Base-by-base conservation (phyloP, 768 basidiomycete species). In the Leccinum disarticulatum region DNA sequence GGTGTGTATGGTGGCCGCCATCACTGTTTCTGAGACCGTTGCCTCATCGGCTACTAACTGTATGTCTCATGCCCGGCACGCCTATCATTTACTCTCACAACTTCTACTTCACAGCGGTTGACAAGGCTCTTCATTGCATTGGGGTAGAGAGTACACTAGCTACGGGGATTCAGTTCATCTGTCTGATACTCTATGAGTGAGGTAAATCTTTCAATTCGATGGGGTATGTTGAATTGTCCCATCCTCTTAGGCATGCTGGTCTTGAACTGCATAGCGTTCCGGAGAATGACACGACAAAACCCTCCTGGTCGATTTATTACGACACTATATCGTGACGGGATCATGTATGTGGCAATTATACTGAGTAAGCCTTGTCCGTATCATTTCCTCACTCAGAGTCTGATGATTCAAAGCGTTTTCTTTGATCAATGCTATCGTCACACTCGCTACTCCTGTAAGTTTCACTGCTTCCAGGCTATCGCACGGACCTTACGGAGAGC, bases 321-420 rank as follows among this genome's bases (percentile, higher is more conserved):
- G 22, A 65, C 48, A 13, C 46, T 66, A 25, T 63, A 65, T 52
- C 58, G 63, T 35, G 67, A 68, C 19, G 64, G 67, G 9, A 28
- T 68, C 14, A 30, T 68, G 52, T 68, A 68, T 19, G 31, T 68
- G 33, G 58, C 55, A 43, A 59, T 52, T 19, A 68, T 68, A n/a
- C 30, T 60, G 14, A 31, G 67, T 68, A 49, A 57, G 55, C 4
- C 11, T 36, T 30, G 3, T 30, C 15, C 17, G 36, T 33, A 27
- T 7, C 11, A 1, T 17, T 41, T 36, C 43, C 22, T 31, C 3
- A 13, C 36, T 4, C 15, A 13, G 8, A 41, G 19, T 47, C 33
- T 57, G 30, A 59, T 15, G 50, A 11, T 19, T 28, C 25, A 7
- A 49, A 66, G 66, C 38, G 13, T 66, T 66, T 31, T 66, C 66